phyloP scores from a whole-genome alignment of 2,329 filamentous ascomycete genomes.

The Zasmidium citrigriseum region DNA sequence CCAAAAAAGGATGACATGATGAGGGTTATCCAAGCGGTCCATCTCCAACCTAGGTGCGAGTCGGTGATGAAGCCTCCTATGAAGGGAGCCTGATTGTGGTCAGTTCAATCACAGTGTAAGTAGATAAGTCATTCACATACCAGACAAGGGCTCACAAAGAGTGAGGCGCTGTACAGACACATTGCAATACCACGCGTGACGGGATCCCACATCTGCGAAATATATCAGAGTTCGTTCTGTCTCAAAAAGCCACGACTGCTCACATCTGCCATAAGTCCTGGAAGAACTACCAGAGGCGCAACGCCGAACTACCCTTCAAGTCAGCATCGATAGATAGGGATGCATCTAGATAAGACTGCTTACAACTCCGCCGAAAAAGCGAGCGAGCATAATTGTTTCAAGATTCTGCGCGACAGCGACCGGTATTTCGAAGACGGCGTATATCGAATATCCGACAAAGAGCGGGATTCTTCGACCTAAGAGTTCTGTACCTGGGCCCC shows the following conservation, averaged over 20 bases:
- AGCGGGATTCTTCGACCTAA: conserved; percentile 33
- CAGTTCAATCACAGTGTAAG: conserved; percentile 38
- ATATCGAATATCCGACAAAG: conserved; percentile 36
- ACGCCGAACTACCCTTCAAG: not conserved
- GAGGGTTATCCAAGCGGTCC: conserved; percentile 51
- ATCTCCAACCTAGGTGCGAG: conserved; percentile 50
- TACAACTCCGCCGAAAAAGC: conserved; percentile 40
- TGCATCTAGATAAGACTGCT: conserved; percentile 42
- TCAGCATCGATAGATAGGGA: not conserved
- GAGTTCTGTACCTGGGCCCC: conserved; percentile 53
- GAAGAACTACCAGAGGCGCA: not conserved
- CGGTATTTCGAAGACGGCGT: conserved; percentile 51
- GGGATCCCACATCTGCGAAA: conserved; percentile 40
- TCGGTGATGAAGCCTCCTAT: conserved; percentile 36
- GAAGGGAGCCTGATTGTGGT: conserved; percentile 35
- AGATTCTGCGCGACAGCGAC: conserved; percentile 40
- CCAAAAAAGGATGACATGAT: conserved; percentile 59
- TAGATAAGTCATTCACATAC: not conserved
- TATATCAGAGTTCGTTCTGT: too few species aligned
- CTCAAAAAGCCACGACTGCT: too few species aligned
- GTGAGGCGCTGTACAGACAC: conserved; percentile 13
- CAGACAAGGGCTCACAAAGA: not conserved
- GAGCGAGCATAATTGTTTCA: conserved; percentile 39
- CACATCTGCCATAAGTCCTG: not conserved
- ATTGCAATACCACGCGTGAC: conserved; percentile 36